A percentile compares a stretch with the other conserved stretches of the same genome.
phyloP scores from a whole-genome alignment of 345 rosid genomes.

The Physaria fendleri region DNA sequence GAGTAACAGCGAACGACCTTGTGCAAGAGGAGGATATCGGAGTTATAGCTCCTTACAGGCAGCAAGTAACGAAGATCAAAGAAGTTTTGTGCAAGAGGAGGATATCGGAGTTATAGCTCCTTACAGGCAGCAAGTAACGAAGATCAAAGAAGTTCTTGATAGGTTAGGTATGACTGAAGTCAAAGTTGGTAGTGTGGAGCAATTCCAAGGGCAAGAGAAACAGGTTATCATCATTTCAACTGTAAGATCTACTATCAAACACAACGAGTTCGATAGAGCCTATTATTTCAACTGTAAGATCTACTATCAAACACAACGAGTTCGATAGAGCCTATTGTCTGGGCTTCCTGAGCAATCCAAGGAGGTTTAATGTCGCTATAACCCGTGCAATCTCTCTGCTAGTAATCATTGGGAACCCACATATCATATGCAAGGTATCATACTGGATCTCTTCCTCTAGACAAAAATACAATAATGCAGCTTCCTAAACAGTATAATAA shows the following conservation, averaged over 20 bases:
- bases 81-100: slow-evolving; percentile 46
- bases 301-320: slow-evolving; percentile 72
- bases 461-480: neutral
- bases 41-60: slow-evolving; percentile 85
- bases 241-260: slow-evolving; percentile 79
- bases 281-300: slow-evolving; percentile 83
- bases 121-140: slow-evolving; percentile 82
- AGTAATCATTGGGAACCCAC: slow-evolving; percentile 75
- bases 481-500: no score
- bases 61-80: slow-evolving; percentile 76
- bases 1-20: slow-evolving; percentile 39
- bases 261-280: slow-evolving; percentile 68
- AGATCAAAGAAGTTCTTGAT: slow-evolving; percentile 63
- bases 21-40: slow-evolving; percentile 65
- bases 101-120: slow-evolving; percentile 90
- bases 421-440: slow-evolving; percentile 67
- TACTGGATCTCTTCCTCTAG: neutral
- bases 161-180: slow-evolving; percentile 52
- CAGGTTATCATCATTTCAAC: slow-evolving; percentile 76
- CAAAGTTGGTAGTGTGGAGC: slow-evolving; percentile 94
- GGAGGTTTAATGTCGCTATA: slow-evolving; percentile 84
- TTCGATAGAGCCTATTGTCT: slow-evolving; percentile 60
- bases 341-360: slow-evolving; percentile 82
- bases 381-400: slow-evolving; percentile 78
- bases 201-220: slow-evolving; percentile 94